A percentile compares a stretch with the other conserved stretches of the same genome.
Conservation (phyloP, 306 rosid genomes). For the Prunus salicina region DNA sequence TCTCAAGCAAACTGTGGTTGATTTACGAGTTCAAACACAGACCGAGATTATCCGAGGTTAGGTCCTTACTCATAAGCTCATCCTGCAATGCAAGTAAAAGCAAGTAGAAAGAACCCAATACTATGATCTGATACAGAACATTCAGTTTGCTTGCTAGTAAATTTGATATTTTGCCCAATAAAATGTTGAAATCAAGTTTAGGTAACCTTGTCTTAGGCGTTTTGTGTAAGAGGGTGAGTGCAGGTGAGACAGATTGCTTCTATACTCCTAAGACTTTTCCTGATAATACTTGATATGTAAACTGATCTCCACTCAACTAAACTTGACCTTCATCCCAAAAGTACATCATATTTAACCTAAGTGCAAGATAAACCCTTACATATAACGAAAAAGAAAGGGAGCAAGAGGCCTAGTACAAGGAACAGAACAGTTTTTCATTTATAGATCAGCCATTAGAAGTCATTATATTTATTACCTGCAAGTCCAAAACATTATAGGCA, state of each 20-base stretch:
- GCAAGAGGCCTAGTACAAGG: neutral
- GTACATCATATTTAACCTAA: neutral
- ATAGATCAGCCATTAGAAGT: neutral
- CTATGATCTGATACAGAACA: neutral
- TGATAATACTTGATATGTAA: no score
- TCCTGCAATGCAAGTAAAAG: neutral
- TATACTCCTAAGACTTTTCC: neutral
- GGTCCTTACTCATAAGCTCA: neutral
- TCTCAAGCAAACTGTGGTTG: neutral
- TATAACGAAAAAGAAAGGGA: neutral
- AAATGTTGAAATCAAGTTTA: neutral
- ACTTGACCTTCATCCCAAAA: neutral
- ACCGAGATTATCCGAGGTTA: neutral
- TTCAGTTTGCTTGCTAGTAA: neutral
- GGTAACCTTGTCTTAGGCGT: neutral
- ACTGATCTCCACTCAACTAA: neutral
- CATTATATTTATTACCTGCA: constrained; percentile 56
- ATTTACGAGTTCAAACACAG: neutral
- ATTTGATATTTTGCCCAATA: no score
- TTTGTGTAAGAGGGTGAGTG: neutral
- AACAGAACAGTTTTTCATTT: neutral
- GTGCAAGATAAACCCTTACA: neutral
- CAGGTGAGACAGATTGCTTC: neutral
- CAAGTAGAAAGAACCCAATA: neutral
- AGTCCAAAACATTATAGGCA: constrained; percentile 70